phyloP scores from a whole-genome alignment of 106 monocot species.

The Acorus calamus region DNA sequence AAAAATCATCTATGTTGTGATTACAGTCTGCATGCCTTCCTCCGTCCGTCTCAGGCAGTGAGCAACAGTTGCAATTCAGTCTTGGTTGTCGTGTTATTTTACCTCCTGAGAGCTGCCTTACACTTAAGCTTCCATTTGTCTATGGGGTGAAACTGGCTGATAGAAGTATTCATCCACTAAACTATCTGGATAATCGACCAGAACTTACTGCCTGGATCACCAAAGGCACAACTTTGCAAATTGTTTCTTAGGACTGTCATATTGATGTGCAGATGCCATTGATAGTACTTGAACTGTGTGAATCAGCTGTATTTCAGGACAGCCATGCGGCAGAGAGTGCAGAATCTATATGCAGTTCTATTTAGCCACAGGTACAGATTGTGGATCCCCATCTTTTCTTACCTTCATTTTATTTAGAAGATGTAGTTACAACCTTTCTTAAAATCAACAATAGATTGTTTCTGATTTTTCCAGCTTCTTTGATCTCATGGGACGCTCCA shows the following conservation, averaged over 20 bases:
- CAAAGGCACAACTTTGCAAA: slow-evolving; percentile 71
- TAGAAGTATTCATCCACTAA: slow-evolving; percentile 57
- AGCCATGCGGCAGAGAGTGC: too few species aligned
- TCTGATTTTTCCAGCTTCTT: too few species aligned
- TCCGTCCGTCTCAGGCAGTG: slow-evolving; percentile 23
- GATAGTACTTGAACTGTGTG: too few species aligned
- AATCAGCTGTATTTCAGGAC: too few species aligned
- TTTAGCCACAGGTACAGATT: too few species aligned
- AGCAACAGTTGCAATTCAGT: slow-evolving; percentile 53
- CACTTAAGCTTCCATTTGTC: slow-evolving; percentile 79
- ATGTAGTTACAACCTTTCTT: too few species aligned
- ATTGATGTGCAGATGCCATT: too few species aligned
- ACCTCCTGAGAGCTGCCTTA: slow-evolving; percentile 88
- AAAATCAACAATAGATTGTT: too few species aligned
- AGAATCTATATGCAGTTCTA: too few species aligned
- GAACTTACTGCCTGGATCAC: slow-evolving; percentile 85
- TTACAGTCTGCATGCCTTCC: slow-evolving; percentile 70
- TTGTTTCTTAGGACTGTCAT: slow-evolving; percentile 41
- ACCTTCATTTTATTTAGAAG: too few species aligned
- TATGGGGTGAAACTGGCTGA: slow-evolving; percentile 61
- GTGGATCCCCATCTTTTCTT: too few species aligned
- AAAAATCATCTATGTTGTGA: neutral
- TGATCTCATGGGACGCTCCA: too few species aligned
- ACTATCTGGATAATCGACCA: slow-evolving; percentile 44
- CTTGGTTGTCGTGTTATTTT: slow-evolving; percentile 59